Conservation (phyloP, 257 asterid genomes). For the Lantana camara region DNA sequence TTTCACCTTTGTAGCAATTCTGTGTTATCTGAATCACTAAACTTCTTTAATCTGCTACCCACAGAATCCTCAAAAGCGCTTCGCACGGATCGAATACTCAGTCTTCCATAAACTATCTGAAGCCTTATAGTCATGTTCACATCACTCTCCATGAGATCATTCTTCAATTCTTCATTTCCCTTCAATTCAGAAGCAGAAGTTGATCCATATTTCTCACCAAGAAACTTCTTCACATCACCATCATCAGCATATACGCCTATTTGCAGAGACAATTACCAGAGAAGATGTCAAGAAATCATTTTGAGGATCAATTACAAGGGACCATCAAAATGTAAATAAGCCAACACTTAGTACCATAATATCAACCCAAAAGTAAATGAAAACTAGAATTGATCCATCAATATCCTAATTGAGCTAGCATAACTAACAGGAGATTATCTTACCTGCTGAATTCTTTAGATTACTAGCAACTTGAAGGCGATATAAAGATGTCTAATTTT, state of each 20-base stretch:
- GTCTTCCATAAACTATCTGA: slow-evolving; percentile 81
- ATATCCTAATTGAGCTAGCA: background rate
- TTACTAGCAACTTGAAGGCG: background rate
- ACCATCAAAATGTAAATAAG: background rate
- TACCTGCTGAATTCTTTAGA: background rate
- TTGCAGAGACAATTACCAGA: slow-evolving; percentile 12
- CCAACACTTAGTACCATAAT: background rate
- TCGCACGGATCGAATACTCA: slow-evolving; percentile 73
- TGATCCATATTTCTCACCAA: slow-evolving; percentile 59
- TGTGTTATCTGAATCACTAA: slow-evolving; percentile 65
- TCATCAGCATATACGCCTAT: slow-evolving; percentile 90
- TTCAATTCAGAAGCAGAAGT: slow-evolving; percentile 46
- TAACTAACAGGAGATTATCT: background rate
- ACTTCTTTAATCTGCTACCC: slow-evolving; percentile 66
- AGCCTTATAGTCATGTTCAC: slow-evolving; percentile 80
- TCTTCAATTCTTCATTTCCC: slow-evolving; percentile 43
- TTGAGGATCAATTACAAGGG: background rate
- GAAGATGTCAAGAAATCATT: slow-evolving; percentile 5
- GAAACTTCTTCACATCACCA: slow-evolving; percentile 49
- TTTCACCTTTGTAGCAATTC: slow-evolving; percentile 73
- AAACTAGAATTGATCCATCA: background rate
- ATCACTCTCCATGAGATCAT: slow-evolving; percentile 72
- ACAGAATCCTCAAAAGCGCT: slow-evolving; percentile 85
- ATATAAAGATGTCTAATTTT: background rate
- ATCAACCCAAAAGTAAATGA: background rate